Base-by-base conservation (phyloP, 1,284 basidiomycete species). In the Fomitopsis betulina region DNA sequence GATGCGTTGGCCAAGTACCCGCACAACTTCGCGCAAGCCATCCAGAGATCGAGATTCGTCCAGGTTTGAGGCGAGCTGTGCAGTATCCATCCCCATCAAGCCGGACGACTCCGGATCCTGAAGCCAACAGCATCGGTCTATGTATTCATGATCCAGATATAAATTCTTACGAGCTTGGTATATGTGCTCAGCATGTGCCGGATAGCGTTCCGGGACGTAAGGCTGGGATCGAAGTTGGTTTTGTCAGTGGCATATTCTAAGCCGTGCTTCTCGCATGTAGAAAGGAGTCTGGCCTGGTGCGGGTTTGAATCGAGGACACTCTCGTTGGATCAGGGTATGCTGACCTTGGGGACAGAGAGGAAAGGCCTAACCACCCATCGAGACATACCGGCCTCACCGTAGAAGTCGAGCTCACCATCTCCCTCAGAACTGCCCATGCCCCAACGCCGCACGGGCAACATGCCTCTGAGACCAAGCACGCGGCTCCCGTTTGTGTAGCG, bases 341-440 rank as follows among this genome's bases (percentile, higher is more conserved):
- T 37, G 62, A 90, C 90, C 80, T 93, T 93, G 54, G 77, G 71
- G 43, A 92, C 76, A 21, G 75, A 70, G 25, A 93, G 68, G 42
- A 93, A 70, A 9, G 91, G 90, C 2, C 90, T 81, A 1, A 89
- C 64, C 23, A 91, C 77, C 84, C 86, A 92, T 37, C 72, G 75
- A 33, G 72, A 69, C 81, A 92, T 82, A 8, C 89, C 89, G 51
- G 73, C 73, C 7, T 74, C 60, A 1, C 85, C 86, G 51, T 19
- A 49, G 45, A n/a, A 12, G 23, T 13, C 42, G 21, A 51, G 49
- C n/a, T 5, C 9, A 1, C n/a, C 38, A 73, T 37, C 33, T 3
- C 25, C 0, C 69, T 64, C 35, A 62, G 5, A 65, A 0, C 72
- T 72, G 5, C 87, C 87, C 91, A 93, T 93, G 1, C 90, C 91